Base-by-base conservation (phyloP, 345 rosid genomes). In the Sisymbrium altissimum region DNA sequence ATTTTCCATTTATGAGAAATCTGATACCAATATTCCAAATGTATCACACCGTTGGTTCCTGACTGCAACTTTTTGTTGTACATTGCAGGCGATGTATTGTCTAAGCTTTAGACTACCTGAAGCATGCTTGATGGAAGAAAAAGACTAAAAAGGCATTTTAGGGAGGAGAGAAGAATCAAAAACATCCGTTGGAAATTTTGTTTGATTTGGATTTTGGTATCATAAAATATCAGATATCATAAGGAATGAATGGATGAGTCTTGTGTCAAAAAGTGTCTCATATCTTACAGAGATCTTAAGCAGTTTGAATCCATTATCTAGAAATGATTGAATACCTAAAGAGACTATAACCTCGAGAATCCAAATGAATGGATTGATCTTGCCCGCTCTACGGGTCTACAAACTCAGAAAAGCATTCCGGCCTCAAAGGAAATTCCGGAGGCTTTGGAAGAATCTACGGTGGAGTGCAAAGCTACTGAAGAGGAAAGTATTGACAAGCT, bases 361-460 rank as follows among this genome's bases (percentile, higher is more conserved):
- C n/a, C n/a, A n/a, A n/a, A n/a, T n/a, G n/a, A 94, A 94, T 91
- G 98, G 98, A 49, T 94, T 60, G 98, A 94, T 81, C 97, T 94
- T 64, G 98, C 98, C 14, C 91, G 92, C 57, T 79, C 78, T 53
- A 84, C 90, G 15, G 98, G 93, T 56, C 81, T 94, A 74, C 97
- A 94, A 81, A 82, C 88, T 71, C 83, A 82, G 79, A 91, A 81
- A 77, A 79, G 71, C 43, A 73, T 69, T 36, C 53, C 75, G 40
- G 62, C 81, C 27, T 54, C 87, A 66, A 67, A 73, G 65, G 74
- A 85, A 70, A 69, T 71, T 53, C 75, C 82, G 11, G 88, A 83
- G 55, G 64, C 78, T 68, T 70, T 89, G 30, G 78, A 68, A 52
- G 66, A 79, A 18, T 66, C 81, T 55, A 68, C 81, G 32, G 64